Evolutionary conservation across 2,329 filamentous ascomycete genomes (phyloP), one percentile per base, ranked within the genome.

Genomic region (Zopfia rhizophila): DNA sequence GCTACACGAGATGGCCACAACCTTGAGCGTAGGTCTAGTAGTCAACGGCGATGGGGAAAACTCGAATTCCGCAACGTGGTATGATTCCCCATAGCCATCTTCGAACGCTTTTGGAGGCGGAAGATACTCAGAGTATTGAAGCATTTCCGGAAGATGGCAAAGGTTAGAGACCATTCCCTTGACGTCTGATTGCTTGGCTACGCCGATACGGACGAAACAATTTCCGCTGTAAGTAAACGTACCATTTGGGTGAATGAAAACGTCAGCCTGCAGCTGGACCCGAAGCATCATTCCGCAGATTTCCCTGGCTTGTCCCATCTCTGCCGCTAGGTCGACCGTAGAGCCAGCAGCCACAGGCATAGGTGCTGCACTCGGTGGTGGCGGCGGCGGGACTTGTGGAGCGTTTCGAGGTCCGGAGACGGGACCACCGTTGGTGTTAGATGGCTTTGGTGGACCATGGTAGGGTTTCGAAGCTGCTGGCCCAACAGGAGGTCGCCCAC

Each of bases 1-100:
- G 46, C 58, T 63, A 42, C 65, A 68, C 12, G 56, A 48, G 2
- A 72, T 12, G 6, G 49, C 58, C 30, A 72, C 44, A n/a, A 60
- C 55, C 18, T 33, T 38, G 7, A 63, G 40, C 19, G 52, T 51
- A 19, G 55, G 51, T 13, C 53, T 57, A 2, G 29, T 14, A 3
- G 25, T 11, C 13, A 51, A 31, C 2, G 42, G 54, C 1, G 41
- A 29, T 2, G 61, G 62, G 5, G 64, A 62, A 7, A 38, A 21
- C n/a, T 54, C 22, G 38, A 69, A 68, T 4, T 66, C 58, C 1
- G 19, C 16, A 3, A 43, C 28, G 7, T 52, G 45, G 41, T 65
- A 66, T 5, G 48, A 24, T 3, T 38, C 18, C 2, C 50, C 38
- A 22, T 61, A 61, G 4, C 69, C 58, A 4, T 48, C 37, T 31